Base-by-base conservation (phyloP, 352 stramenopile genomes). In the Peronospora destructor region DNA sequence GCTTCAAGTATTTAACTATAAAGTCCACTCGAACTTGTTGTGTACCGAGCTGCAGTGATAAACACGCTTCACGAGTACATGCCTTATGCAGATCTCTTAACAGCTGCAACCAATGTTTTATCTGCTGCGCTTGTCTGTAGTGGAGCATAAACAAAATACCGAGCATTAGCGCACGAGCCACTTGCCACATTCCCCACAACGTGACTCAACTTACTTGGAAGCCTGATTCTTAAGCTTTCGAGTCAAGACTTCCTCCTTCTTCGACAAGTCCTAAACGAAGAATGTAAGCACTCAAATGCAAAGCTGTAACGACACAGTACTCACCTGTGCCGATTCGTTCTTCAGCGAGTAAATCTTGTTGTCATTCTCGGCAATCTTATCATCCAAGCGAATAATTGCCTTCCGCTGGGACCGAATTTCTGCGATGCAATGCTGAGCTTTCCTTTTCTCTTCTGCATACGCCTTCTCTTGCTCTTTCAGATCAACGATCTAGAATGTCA, bases 351-450 rank as follows among this genome's bases (percentile, higher is more conserved):
- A 84, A 13, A 85, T 68, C 49, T 86, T 91, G 51, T 80, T 79
- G 14, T 85, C 73, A 6, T 55, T 67, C 40, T 87, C 73, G 2
- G 59, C 50, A 33, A 94, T 91, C 37, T 88, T 86, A 23, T 87
- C 78, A 49, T 86, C 73, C 34, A 86, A 57, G 10, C 76, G 76
- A 60, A 90, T 67, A 44, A 85, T 82, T n/a, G 45, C 25, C 46
- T 84, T 86, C 33, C 86, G 51, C 43, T 86, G 64, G 5, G 68
- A 67, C 10, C 80, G 78, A 42, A 93, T 87, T 40, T 91, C 75
- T 10, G 68, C 73, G 35, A 90, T 73, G 1, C 58, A 63, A 37
- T 85, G 73, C 13, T 76, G 75, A 3, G 63, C 79, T n/a, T 64
- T 62, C 19, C 72, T 73, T 19, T 81, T 80, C 6, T 76, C 70